Percentiles rank a stretch among this genome's conserved stretches.
These are phyloP conservation scores for Calocybe cyanea DNA, from an alignment of 768 basidiomycete genomes.

Conservation along the genomic window DNA sequence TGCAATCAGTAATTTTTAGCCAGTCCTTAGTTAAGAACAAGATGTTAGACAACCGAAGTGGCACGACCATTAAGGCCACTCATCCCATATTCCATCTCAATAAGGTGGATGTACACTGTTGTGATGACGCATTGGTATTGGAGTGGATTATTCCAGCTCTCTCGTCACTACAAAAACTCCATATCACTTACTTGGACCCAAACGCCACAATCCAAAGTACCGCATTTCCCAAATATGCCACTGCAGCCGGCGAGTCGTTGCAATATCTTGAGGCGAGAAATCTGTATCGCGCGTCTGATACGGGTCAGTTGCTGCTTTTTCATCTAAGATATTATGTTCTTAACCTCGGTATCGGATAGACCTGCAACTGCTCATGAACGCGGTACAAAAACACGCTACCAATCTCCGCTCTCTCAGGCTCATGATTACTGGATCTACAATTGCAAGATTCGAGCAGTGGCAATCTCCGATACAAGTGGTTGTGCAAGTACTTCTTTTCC, in stretches of 20 bases:
- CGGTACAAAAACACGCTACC: conserved; percentile 1
- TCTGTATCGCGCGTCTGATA: neutral
- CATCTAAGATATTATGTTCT: neutral
- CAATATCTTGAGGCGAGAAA: neutral
- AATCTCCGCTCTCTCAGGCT: conserved; percentile 4
- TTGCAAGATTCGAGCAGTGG: too few species aligned
- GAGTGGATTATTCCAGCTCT: conserved; percentile 10
- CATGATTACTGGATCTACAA: neutral
- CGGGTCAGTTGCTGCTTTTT: conserved; percentile 1
- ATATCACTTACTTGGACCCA: neutral
- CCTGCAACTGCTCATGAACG: conserved; percentile 4
- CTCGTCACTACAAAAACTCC: conserved; percentile 4
- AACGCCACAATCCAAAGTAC: neutral
- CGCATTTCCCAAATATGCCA: neutral
- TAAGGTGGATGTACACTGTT: neutral
- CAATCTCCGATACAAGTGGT: neutral
- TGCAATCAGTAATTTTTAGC: conserved; percentile 10
- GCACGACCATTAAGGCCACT: too few species aligned
- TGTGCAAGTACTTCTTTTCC: conserved; percentile 1
- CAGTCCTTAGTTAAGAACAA: conserved; percentile 4
- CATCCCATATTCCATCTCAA: conserved; percentile 2
- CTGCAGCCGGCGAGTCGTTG: conserved; percentile 5
- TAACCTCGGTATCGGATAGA: neutral
- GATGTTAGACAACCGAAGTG: neutral
- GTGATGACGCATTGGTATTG: conserved; percentile 3